Percentiles rank a stretch among this genome's conserved stretches.
phyloP scores from a whole-genome alignment of 2,329 filamentous ascomycete species.

The Setomelanomma holmii region DNA sequence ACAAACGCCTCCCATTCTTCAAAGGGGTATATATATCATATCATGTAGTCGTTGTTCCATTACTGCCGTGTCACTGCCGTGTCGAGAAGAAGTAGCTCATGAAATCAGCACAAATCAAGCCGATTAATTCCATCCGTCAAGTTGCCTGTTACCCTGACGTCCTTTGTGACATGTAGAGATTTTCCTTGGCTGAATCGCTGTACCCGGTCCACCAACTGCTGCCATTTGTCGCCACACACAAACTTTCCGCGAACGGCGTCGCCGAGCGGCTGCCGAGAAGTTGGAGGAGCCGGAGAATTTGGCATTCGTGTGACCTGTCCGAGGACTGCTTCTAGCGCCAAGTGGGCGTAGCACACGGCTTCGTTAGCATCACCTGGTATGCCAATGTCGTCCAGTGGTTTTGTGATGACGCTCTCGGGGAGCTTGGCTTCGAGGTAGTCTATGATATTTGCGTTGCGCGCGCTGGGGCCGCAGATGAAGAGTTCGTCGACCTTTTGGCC shows the following conservation, averaged over 20 bases:
- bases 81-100: too few species aligned
- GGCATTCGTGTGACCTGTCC: constrained; percentile 5
- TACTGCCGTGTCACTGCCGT: not conserved
- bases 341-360: constrained; percentile 66
- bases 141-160: constrained; percentile 10
- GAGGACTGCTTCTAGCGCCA: constrained; percentile 62
- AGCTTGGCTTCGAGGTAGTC: constrained; percentile 58
- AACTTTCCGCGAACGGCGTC: constrained; percentile 13
- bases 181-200: constrained; percentile 21
- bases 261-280: not conserved
- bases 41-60: not conserved
- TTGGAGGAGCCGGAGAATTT: not conserved
- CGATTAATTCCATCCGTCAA: constrained; percentile 6
- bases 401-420: constrained; percentile 58
- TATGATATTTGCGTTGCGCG: constrained; percentile 65
- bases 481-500: constrained; percentile 60
- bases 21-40: not conserved
- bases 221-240: constrained; percentile 24
- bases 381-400: constrained; percentile 64
- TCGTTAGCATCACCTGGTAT: constrained; percentile 66
- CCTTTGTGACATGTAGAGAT: constrained; percentile 1
- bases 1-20: not conserved
- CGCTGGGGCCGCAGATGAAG: constrained; percentile 67
- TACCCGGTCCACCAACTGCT: constrained; percentile 10
- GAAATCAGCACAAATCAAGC: not conserved